Conservation (phyloP, 164 flowering plant genomes). For the Vitis rupestris region DNA sequence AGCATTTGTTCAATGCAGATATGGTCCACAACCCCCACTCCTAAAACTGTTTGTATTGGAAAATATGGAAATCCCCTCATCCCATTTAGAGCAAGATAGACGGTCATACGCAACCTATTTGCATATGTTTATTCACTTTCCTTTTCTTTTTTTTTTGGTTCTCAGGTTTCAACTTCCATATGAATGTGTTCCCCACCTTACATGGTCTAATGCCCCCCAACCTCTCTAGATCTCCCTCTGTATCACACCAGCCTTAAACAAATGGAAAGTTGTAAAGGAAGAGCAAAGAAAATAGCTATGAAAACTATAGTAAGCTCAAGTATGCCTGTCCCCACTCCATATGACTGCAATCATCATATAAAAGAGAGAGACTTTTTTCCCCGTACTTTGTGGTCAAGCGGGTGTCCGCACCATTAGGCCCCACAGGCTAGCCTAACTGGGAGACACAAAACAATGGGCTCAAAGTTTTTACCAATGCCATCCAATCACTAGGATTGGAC, state of each 20-base stretch:
- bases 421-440: conserved; percentile 35
- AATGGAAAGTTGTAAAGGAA: conserved; percentile 19
- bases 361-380: conserved; percentile 36
- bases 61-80: conserved; percentile 27
- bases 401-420: conserved; percentile 26
- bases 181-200: conserved; percentile 81
- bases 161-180: conserved; percentile 36
- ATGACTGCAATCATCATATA: conserved; percentile 55
- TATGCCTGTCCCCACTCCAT: conserved; percentile 28
- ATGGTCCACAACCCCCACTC: conserved; percentile 38
- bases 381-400: conserved; percentile 55
- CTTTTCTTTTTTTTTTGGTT: no score
- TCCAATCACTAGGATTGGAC: conserved; percentile 32
- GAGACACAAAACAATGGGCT: conserved; percentile 75
- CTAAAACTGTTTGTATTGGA: conserved; percentile 37
- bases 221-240: background rate
- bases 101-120: conserved; percentile 23
- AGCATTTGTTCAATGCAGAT: conserved; percentile 23
- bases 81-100: conserved; percentile 24
- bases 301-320: conserved; percentile 2
- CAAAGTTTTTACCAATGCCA: conserved; percentile 39
- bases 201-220: conserved; percentile 30
- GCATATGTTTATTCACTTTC: conserved; percentile 24
- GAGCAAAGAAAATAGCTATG: conserved; percentile 2
- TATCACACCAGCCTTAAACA: conserved; percentile 5